Conservation (phyloP, 441 rosid genomes). For the Aleurites moluccanus region DNA sequence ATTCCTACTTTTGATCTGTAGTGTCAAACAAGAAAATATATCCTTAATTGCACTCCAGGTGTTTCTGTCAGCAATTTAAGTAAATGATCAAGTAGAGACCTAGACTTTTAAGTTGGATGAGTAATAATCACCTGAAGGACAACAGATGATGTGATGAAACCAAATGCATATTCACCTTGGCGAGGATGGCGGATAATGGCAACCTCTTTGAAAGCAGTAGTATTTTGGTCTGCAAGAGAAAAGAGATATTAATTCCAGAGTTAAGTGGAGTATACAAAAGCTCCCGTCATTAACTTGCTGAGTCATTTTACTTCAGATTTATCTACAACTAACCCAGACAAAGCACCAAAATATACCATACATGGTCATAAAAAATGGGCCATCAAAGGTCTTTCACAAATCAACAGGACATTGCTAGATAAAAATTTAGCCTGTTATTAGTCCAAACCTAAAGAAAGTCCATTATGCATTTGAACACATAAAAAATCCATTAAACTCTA, state of each 20-base stretch:
- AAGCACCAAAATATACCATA: not conserved
- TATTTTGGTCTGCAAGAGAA: slow-evolving; percentile 78
- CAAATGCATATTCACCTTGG: slow-evolving; percentile 93
- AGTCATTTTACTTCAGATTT: not conserved
- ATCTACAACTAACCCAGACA: not conserved
- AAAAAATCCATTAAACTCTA: not conserved
- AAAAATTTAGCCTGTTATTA: not conserved
- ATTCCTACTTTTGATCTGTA: not conserved
- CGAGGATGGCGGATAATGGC: slow-evolving; percentile 98
- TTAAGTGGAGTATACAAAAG: not conserved
- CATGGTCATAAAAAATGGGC: not conserved
- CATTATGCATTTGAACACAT: not conserved
- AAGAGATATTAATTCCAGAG: slow-evolving; percentile 10
- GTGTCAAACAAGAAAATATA: not conserved
- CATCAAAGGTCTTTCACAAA: not conserved
- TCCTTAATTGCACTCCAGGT: not conserved
- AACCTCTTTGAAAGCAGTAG: slow-evolving; percentile 91
- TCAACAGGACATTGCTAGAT: not conserved
- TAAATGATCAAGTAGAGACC: slow-evolving; percentile 1
- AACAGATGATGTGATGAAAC: slow-evolving; percentile 88
- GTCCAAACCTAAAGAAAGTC: slow-evolving; percentile 2
- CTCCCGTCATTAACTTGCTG: slow-evolving; percentile 11
- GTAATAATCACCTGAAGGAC: slow-evolving; percentile 63
- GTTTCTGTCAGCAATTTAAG: slow-evolving; percentile 11
- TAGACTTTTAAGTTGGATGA: not conserved